Conservation (phyloP, 2,329 filamentous ascomycete species). For the Fusarium nanum region DNA sequence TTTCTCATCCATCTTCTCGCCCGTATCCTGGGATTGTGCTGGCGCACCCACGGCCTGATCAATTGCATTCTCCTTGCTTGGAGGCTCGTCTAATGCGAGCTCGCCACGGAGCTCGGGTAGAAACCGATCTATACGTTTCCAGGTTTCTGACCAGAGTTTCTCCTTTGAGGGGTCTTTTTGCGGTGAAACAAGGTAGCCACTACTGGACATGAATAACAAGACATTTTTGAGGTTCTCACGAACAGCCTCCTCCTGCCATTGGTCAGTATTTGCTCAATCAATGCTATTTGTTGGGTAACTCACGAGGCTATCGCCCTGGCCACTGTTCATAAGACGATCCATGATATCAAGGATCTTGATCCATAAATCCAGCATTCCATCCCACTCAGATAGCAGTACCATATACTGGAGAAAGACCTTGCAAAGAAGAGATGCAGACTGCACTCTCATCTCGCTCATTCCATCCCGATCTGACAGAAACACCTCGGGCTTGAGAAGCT, state of each 20-base stretch:
- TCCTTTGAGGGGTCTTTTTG: conserved; percentile 65
- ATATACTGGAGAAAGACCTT: conserved; percentile 97
- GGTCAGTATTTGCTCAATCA: conserved; percentile 12
- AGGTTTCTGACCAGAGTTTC: conserved; percentile 71
- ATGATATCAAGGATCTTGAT: conserved; percentile 91
- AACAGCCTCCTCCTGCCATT: conserved; percentile 85
- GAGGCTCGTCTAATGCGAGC: conserved; percentile 62
- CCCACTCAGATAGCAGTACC: conserved; percentile 83
- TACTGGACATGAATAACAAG: conserved; percentile 92
- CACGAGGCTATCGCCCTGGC: conserved; percentile 89
- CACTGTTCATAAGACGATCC: conserved; percentile 95
- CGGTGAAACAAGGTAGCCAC: conserved; percentile 83
- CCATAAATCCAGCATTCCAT: conserved; percentile 93
- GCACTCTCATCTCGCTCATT: conserved; percentile 95
- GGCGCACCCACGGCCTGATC: not conserved
- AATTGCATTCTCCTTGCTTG: conserved; percentile 12
- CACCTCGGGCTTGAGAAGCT: conserved; percentile 91
- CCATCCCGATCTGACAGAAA: conserved; percentile 90
- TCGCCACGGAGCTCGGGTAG: conserved; percentile 70
- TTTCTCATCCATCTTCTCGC: conserved; percentile 13
- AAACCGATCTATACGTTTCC: conserved; percentile 74
- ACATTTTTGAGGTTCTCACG: conserved; percentile 97
- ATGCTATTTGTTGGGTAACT: conserved; percentile 50
- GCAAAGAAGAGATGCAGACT: conserved; percentile 89
- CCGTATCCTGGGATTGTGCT: conserved; percentile 5